A percentile compares a stretch with the other conserved stretches of the same genome.
Conservation (phyloP, 2,329 filamentous ascomycete genomes). For the Elsinoe arachidis region DNA sequence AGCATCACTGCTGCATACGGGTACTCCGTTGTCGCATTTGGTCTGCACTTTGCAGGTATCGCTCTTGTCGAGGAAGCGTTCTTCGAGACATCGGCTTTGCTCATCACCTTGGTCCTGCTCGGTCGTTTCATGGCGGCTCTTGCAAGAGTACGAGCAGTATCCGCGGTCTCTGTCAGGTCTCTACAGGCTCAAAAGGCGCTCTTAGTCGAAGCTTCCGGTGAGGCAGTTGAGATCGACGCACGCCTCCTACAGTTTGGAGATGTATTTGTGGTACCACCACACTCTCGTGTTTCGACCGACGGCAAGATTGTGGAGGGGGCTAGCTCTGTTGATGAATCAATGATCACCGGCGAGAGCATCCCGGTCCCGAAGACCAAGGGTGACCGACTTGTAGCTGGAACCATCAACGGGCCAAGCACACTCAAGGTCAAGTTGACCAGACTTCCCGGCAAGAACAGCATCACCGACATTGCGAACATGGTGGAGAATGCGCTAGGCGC, state of each 20-base stretch:
- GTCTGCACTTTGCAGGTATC: conserved; percentile 26
- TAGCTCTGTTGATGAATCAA: conserved; percentile 66
- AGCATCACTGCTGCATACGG: conserved; percentile 59
- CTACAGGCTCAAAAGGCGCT: conserved; percentile 50
- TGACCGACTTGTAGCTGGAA: conserved; percentile 55
- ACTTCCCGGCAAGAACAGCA: conserved; percentile 63
- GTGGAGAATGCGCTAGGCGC: conserved; percentile 62
- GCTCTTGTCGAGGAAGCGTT: conserved; percentile 38
- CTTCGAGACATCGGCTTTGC: conserved; percentile 48
- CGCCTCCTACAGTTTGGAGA: conserved; percentile 65
- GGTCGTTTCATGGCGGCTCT: conserved; percentile 42
- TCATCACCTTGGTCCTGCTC: conserved; percentile 45
- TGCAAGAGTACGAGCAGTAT: conserved; percentile 41
- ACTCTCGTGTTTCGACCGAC: conserved; percentile 58
- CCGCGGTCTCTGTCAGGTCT: conserved; percentile 43
- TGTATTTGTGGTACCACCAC: conserved; percentile 52
- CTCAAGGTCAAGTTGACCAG: conserved; percentile 48
- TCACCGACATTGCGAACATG: conserved; percentile 58
- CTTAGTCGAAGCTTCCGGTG: too few relatives aligned
- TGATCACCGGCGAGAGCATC: conserved; percentile 63
- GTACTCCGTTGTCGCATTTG: conserved; percentile 47
- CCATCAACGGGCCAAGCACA: conserved; percentile 46
- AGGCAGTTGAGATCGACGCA: conserved; percentile 49
- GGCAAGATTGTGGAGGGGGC: conserved; percentile 55
- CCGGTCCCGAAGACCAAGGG: conserved; percentile 51